Evolutionary conservation across 2,329 filamentous ascomycete genomes (phyloP), one percentile per base, ranked within the genome.

Genomic region (Cyclaneusma minus): DNA sequence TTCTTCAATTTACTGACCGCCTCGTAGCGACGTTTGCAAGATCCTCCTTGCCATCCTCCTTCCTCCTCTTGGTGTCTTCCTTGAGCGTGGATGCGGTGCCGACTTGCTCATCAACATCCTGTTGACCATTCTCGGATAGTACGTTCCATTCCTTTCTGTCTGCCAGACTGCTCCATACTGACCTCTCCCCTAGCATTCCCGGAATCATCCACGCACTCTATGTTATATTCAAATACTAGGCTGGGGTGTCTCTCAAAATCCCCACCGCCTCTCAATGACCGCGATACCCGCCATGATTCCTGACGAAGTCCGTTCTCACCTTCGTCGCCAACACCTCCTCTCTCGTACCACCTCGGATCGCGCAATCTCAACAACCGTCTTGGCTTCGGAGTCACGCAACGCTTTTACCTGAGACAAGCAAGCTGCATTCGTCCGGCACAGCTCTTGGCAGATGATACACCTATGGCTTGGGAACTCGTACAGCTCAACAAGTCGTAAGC

Each of bases 81-180:
- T 93, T 42, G 84, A 93, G 75, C 73, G 78, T 43, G 84, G 84
- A 45, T 92, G 84, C 60, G 76, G 76, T 50, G 71, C 75, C 40
- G 81, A 92, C 51, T 63, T 93, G 47, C 63, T 87, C 56, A 91
- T 93, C 70, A 92, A 91, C 74, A 81, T 92, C 55, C 66, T 84
- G 47, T 61, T 91, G 57, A 91, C 82, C 43, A 70, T 82, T 42
- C 62, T 83, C 42, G 72, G 68, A n/a, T n/a, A n/a, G 54, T 75
- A 70, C 53, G 25, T 35, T 16, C 33, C 33, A 27, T 7, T 13
- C 8, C 18, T 50, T 52, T 33, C 49, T 45, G 21, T 38, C 34
- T 13, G 10, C 12, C 10, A 21, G 12, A 9, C 7, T 21, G 14
- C 14, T 13, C 14, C 12, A 10, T 13, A 10, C 3, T 26, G 23